These are phyloP conservation scores for Lycium barbarum DNA, from an alignment of 257 asterid genomes.

Conservation along the genomic window DNA sequence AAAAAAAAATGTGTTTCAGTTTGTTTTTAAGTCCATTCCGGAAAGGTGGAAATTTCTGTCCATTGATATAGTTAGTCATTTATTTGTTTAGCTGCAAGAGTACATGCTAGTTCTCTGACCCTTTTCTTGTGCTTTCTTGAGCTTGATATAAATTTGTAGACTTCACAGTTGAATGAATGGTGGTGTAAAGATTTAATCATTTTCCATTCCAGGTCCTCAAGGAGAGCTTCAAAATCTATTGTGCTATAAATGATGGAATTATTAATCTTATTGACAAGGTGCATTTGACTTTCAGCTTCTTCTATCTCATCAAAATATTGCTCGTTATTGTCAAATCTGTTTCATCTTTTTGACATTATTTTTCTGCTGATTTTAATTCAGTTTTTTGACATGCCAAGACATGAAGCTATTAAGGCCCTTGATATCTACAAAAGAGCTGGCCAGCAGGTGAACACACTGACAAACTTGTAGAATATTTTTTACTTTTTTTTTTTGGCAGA, in stretches of 20 bases:
- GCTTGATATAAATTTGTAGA: background rate
- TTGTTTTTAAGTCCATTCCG: background rate
- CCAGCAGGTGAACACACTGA: slow-evolving; percentile 69
- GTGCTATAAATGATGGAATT: slow-evolving; percentile 95
- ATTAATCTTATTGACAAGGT: slow-evolving; percentile 99
- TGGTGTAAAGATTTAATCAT: slow-evolving; percentile 18
- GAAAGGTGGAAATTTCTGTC: background rate
- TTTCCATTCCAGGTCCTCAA: slow-evolving; percentile 78
- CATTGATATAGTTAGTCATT: background rate
- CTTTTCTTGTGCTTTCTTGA: background rate
- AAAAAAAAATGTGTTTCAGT: background rate
- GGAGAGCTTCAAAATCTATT: slow-evolving; percentile 97
- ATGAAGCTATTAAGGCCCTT: slow-evolving; percentile 94
- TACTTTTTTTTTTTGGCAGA: background rate
- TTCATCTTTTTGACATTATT: slow-evolving; percentile 10
- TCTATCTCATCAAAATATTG: background rate
- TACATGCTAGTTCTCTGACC: background rate
- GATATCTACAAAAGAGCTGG: slow-evolving; percentile 98
- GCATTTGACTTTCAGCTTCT: slow-evolving; percentile 34
- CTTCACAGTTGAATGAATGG: background rate
- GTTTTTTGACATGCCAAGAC: slow-evolving; percentile 99
- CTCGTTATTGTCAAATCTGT: background rate
- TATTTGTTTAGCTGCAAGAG: background rate
- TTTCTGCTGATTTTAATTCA: slow-evolving; percentile 48
- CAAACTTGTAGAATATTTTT: slow-evolving; percentile 22